phyloP scores from a whole-genome alignment of 306 rosid genomes.

The Hippophae gyantsensis region DNA sequence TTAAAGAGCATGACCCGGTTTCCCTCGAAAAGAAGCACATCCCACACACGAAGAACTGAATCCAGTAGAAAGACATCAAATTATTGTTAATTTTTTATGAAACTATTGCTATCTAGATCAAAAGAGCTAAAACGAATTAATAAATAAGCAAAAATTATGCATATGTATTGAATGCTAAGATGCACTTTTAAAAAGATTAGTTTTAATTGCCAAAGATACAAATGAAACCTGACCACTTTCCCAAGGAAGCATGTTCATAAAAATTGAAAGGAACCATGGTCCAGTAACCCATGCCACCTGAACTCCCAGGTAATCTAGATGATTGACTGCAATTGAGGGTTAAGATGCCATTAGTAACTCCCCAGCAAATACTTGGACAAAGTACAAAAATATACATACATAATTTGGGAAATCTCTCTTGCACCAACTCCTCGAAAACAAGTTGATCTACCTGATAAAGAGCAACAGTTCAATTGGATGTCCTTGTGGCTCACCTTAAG shows the following conservation, averaged over 20 bases:
- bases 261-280: constrained; percentile 99
- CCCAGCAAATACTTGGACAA: constrained; percentile 9
- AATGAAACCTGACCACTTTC: constrained; percentile 99
- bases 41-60: constrained; percentile 99
- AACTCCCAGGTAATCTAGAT: constrained; percentile 98
- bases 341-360: constrained; percentile 17
- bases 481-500: not conserved
- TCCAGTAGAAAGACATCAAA: constrained; percentile 28
- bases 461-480: constrained; percentile 16
- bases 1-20: constrained; percentile 94
- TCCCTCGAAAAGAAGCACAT: constrained; percentile 99
- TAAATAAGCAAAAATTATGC: constrained; percentile 5
- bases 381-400: constrained; percentile 50
- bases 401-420: constrained; percentile 95
- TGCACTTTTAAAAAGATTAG: constrained; percentile 17
- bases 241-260: constrained; percentile 99
- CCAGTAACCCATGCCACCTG: constrained; percentile 99
- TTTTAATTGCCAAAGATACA: constrained; percentile 35
- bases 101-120: constrained; percentile 10
- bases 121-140: constrained; percentile 6
- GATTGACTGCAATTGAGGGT: constrained; percentile 63
- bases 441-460: constrained; percentile 87
- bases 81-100: constrained; percentile 21
- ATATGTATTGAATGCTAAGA: constrained; percentile 1
- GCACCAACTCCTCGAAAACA: constrained; percentile 94